phyloP scores from a whole-genome alignment of 2,329 filamentous ascomycete genomes.

The Raffaelea ambrosiae region DNA sequence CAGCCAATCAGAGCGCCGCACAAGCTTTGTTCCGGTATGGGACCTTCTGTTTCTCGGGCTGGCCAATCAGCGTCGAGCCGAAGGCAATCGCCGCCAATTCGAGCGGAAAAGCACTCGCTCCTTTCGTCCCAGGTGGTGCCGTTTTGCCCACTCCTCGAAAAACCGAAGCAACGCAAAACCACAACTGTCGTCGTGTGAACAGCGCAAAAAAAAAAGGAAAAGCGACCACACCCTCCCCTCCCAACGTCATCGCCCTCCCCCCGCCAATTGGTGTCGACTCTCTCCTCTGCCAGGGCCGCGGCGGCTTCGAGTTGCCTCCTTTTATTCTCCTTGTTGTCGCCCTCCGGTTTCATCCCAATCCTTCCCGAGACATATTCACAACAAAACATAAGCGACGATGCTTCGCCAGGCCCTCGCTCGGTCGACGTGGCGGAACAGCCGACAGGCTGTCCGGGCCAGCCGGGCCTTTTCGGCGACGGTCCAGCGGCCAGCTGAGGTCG shows the following conservation, averaged over 20 bases:
- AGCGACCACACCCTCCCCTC: neutral
- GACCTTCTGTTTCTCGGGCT: neutral
- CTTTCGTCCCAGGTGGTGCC: constrained; percentile 10
- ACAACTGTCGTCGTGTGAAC: neutral
- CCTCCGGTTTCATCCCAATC: constrained; percentile 15
- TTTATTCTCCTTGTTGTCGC: constrained; percentile 3
- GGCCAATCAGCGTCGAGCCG: constrained; percentile 11
- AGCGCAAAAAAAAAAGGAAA: neutral
- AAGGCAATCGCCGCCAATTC: constrained; percentile 15
- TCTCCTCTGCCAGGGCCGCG: constrained; percentile 2
- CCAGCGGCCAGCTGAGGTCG: constrained; percentile 79
- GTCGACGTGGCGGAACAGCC: constrained; percentile 58
- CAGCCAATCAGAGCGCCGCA: constrained; percentile 9
- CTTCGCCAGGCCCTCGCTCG: constrained; percentile 60
- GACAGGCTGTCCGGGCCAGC: constrained; percentile 50
- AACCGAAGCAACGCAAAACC: constrained; percentile 7
- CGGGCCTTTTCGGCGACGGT: constrained; percentile 76
- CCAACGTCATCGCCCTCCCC: neutral
- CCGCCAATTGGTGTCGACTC: constrained; percentile 2
- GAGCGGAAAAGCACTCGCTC: constrained; percentile 14
- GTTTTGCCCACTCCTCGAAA: constrained; percentile 12
- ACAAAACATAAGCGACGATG: constrained; percentile 47
- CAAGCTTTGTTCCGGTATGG: constrained; percentile 12
- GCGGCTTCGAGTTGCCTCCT: constrained; percentile 6
- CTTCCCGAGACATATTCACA: too few species aligned